Conservation (phyloP, 2,329 filamentous ascomycete species). For the Hypomyces perniciosus region DNA sequence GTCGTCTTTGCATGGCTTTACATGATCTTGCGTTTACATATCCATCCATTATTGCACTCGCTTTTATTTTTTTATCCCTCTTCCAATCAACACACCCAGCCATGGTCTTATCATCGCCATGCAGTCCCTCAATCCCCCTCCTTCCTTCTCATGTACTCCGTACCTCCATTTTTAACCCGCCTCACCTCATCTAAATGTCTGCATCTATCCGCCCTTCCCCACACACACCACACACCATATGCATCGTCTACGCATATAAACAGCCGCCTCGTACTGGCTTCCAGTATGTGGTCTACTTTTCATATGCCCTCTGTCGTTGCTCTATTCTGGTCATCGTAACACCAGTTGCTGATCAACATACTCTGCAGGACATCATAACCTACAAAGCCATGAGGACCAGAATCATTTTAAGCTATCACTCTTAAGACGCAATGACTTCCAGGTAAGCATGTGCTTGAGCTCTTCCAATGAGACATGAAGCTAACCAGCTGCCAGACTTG, state of each 20-base stretch:
- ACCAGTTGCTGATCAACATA: background rate
- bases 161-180: too few relatives aligned
- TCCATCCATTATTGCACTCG: too few relatives aligned
- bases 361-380: background rate
- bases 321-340: background rate
- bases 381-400: conserved; percentile 24
- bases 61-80: too few relatives aligned
- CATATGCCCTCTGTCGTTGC: background rate
- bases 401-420: conserved; percentile 15
- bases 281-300: background rate
- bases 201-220: background rate
- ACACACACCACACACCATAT: background rate
- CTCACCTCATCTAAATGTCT: background rate
- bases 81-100: too few relatives aligned
- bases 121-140: too few relatives aligned
- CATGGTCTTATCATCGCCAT: too few relatives aligned
- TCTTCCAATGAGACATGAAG: background rate
- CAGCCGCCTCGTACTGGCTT: background rate
- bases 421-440: conserved; percentile 48
- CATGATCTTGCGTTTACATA: too few relatives aligned
- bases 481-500: conserved; percentile 51
- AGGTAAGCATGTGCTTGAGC: conserved; percentile 34
- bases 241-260: background rate
- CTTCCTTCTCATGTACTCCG: too few relatives aligned
- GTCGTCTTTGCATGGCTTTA: too few relatives aligned